Base-by-base conservation (phyloP, 2,329 filamentous ascomycete genomes). In the Trichoderma koningii region DNA sequence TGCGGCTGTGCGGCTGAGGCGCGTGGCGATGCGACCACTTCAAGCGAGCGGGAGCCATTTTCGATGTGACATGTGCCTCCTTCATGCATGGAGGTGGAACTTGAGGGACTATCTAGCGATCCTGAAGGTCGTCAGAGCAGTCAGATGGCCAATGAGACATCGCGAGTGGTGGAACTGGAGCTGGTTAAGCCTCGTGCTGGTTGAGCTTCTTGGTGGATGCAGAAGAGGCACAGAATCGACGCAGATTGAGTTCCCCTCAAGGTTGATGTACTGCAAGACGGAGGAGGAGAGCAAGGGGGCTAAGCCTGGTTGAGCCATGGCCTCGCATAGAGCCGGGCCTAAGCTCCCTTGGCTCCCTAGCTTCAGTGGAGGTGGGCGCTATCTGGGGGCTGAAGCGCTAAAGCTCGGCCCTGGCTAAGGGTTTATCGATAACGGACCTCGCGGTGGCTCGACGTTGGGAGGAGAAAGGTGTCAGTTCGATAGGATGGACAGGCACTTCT, bases 1-100 rank as follows among this genome's bases (percentile, higher is more conserved):
- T 59, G 55, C 56, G 28, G 30, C 45, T 60, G 45, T 60, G 56
- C 45, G 21, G 45, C 56, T 60, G 56, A 60, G 30, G 44, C 12
- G 12, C n/a, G 41, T 51, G 45, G 56, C 34, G 23, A 50, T 41
- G 56, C 30, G 19, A 17, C 6, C 12, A 14, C 21, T 48, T 3
- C 34, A 38, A 14, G 1, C 5, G 34, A 38, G 12, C 4, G 12
- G 34, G 14, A 38, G 34, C 34, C 34, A 38, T 38, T 30, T 30
- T 2, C 5, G 34, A 14, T 14, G 7, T 38, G 34, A 14, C 34
- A 38, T 38, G 34, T 38, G 34, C 34, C 34, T 5, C 12, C 10
- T 38, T 5, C 34, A 14, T 38, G 34, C 34, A 38, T 3, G 34
- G 2, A 38, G 14, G 34, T 38, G 34, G 34, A 38, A 14, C 14